Evolutionary conservation across 2,329 filamentous ascomycete species (phyloP), one percentile per base, ranked within the genome.

Genomic region (Colletotrichum scovillei): DNA sequence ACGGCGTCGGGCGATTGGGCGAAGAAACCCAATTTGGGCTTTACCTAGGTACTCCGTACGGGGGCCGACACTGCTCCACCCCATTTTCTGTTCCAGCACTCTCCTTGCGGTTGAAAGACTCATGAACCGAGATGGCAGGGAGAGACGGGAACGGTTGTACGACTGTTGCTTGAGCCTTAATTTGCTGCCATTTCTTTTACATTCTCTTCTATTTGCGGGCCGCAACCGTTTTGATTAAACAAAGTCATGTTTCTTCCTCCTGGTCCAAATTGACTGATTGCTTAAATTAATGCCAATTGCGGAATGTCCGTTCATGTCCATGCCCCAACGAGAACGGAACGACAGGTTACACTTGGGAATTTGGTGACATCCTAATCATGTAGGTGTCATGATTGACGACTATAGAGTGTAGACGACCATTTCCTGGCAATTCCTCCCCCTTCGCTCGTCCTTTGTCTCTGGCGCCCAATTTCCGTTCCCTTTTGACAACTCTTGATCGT

Each of bases 101-200:
- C 55, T 70, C 67, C 60, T 65, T 69, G 60, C 38, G 2, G 19
- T n/a, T 58, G 38, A 30, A 56, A 70, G 68, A 42, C 49, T 69
- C 60, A 32, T 70, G 28, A 65, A 62, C 60, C 67, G 35, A 70
- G 46, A 65, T 69, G 49, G 70, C 70, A 73, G 70, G 67, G 70
- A 73, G 52, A 14, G 46, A 56, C 26, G 55, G 26, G 24, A 52
- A 19, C 38, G 24, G 59, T 35, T 22, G 24, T 56, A 35, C 22
- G 53, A 64, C 53, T 46, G 64, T 58, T 46, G 60, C 30, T 38
- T 49, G 16, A 12, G 35, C 28, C 46, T 55, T 24, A 35, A 49
- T 26, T 53, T 63, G 28, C 62, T 55, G 32, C 7, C 62, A 63
- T 63, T 53, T 63, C 62, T 63, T 53, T 4, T 9, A 14, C 42